Evolutionary conservation across 768 basidiomycete genomes (phyloP).

Genomic region (Multifurca ochricompacta): DNA sequence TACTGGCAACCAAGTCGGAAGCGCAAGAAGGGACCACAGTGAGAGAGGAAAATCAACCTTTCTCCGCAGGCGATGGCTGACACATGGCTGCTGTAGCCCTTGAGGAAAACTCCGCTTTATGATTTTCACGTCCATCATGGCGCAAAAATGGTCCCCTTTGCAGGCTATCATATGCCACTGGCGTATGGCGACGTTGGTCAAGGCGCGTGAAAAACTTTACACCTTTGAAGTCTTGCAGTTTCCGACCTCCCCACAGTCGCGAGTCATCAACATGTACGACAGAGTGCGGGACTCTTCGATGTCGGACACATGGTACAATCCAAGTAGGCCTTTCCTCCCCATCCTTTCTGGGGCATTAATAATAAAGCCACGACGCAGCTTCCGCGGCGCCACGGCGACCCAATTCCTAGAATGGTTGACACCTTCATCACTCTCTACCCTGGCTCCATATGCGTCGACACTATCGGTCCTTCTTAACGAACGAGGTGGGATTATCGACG

Average conservation of each 20-base stretch:
- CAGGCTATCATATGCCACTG: conserved; percentile 92
- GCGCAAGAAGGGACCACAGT: background rate
- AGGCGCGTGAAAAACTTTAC: conserved; percentile 39
- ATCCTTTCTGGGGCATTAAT: background rate
- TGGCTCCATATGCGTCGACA: conserved; percentile 70
- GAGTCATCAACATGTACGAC: conserved; percentile 85
- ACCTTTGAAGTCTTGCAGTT: background rate
- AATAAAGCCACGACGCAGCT: conserved; percentile 37
- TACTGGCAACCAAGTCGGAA: conserved; percentile 1
- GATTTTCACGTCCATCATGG: conserved; percentile 79
- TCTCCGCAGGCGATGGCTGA: background rate
- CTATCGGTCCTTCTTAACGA: conserved; percentile 87
- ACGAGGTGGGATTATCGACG: conserved; percentile 91
- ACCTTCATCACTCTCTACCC: conserved; percentile 66
- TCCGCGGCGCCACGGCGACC: conserved; percentile 70
- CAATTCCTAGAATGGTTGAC: conserved; percentile 85
- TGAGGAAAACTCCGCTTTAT: conserved; percentile 68
- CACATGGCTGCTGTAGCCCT: conserved; percentile 10
- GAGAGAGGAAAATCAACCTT: background rate
- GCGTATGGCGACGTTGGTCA: conserved; percentile 77
- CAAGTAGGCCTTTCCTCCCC: conserved; percentile 41
- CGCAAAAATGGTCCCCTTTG: conserved; percentile 96
- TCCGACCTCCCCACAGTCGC: conserved; percentile 46
- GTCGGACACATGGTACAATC: conserved; percentile 98
- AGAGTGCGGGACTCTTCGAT: conserved; percentile 82